Base-by-base conservation (phyloP, 169 alveolate genomes). In the Plasmodium chabaudi region DNA sequence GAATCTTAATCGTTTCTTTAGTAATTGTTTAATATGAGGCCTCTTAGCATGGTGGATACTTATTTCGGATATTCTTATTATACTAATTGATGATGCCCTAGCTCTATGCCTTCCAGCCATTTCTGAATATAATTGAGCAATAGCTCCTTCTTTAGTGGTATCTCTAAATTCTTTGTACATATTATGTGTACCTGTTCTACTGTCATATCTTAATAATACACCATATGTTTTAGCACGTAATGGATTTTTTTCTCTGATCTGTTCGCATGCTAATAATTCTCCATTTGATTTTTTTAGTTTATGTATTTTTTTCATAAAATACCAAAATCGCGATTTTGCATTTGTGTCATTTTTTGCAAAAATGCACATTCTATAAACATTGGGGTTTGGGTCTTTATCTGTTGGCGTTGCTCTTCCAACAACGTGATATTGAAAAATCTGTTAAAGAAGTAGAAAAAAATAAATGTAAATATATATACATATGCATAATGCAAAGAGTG, bases 161-260 rank as follows among this genome's bases (percentile, higher is more conserved):
- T 97, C 99, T 93, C 99, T 96, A 96, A 93, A 97, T 96, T 99
- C 99, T 95, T 98, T 99, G 97, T 99, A 99, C 99, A 99, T 98
- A 97, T 98, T 98, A 93, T 98, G 99, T 69, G 98, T 97, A 77
- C 99, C 99, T 59, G 99, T 98, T 92, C 99, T 98, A 91, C 99
- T 96, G 94, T 98, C 97, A 94, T 98, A 99, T 84, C 99, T 97
- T 84, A 98, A 94, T 96, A 98, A 97, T 69, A 98, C 96, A 60
- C 99, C 99, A 94, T 96, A 98, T 95, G 98, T 99, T 95, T 98
- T 96, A 71, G 95, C 99, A 86, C 91, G 90, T 56, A 96, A 93
- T 27, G 99, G 97, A 87, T 96, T 89, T 88, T 95, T 95, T 91
- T 98, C 99, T 63, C 82, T 44, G 79, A 95, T 87, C 93, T 93